Evolutionary conservation across 192 early-diverging fungal genomes (phyloP).

Genomic region (Rhizophagus prolifer): DNA sequence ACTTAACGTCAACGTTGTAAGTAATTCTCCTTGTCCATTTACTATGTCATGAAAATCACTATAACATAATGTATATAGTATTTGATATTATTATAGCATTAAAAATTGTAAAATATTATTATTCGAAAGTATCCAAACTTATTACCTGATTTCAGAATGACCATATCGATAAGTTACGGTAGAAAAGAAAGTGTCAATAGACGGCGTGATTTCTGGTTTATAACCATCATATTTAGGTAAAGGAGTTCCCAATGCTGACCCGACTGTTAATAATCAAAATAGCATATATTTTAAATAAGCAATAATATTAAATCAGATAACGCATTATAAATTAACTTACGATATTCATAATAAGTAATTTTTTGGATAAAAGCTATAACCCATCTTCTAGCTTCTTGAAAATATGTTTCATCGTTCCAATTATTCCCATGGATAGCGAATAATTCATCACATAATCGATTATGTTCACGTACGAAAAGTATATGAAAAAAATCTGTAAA

Average conservation of each 20-base stretch:
- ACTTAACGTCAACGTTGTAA: not conserved
- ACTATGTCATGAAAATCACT: conserved; percentile 19
- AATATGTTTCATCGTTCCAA: conserved; percentile 10
- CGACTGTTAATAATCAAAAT: not conserved
- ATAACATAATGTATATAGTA: no score
- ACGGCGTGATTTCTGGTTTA: not conserved
- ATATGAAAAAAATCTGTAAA: not conserved
- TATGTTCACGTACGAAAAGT: conserved; percentile 11
- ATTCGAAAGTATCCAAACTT: not conserved
- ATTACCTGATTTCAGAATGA: conserved; percentile 4
- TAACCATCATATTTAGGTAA: not conserved
- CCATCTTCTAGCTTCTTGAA: conserved; percentile 24
- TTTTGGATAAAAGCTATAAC: conserved; percentile 9
- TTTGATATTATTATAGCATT: no score
- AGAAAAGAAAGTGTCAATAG: conserved; percentile 1
- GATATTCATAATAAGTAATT: not conserved
- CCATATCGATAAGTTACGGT: conserved; percentile 10
- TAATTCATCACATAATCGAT: conserved; percentile 9
- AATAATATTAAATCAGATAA: no score
- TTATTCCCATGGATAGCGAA: not conserved
- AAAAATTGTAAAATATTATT: not conserved
- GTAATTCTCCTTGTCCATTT: not conserved
- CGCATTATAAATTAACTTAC: not conserved
- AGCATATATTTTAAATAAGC: not conserved
- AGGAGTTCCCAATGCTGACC: not conserved